phyloP scores from a whole-genome alignment of 192 early-diverging fungal genomes.

The Rhizoclosmatium globosum region DNA sequence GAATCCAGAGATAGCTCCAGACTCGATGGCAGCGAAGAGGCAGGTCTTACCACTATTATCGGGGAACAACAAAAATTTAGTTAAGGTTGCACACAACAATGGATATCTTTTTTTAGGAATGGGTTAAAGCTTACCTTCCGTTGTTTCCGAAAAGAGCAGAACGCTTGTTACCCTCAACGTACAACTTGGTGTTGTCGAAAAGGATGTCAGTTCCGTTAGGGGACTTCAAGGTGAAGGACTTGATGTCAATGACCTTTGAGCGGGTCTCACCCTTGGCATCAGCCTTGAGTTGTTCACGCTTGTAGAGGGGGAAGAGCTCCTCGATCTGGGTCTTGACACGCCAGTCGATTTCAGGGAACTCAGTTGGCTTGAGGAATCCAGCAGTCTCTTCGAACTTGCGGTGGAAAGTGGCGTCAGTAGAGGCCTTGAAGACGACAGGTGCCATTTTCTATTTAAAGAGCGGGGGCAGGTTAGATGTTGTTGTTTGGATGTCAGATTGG shows the following conservation, averaged over 20 bases:
- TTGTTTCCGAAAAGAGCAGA: conserved; percentile 34
- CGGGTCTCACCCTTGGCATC: conserved; percentile 7
- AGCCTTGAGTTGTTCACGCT: conserved; percentile 31
- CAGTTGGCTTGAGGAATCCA: conserved; percentile 12
- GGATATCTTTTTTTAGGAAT: background rate
- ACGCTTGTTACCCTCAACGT: conserved; percentile 29
- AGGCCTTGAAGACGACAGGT: background rate
- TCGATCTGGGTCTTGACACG: conserved; percentile 25
- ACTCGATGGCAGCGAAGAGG: conserved; percentile 29
- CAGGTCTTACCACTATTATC: conserved; percentile 28
- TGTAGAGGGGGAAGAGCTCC: conserved; percentile 25
- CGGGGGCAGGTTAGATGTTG: too few species aligned
- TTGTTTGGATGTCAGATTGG: too few species aligned
- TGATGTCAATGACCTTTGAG: conserved; percentile 34
- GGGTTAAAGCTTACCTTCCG: conserved; percentile 15
- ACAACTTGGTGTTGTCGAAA: conserved; percentile 35
- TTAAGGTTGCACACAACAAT: background rate
- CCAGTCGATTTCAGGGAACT: conserved; percentile 32
- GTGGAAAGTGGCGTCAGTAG: conserved; percentile 20
- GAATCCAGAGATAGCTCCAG: conserved; percentile 18
- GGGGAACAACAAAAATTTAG: background rate
- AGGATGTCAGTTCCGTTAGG: conserved; percentile 16
- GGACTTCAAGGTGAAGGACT: conserved; percentile 30
- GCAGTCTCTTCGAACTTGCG: conserved; percentile 35
- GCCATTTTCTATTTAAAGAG: conserved; percentile 1